These are phyloP conservation scores for Podaxis pistillaris DNA, from an alignment of 768 basidiomycete species.

Conservation along the genomic window DNA sequence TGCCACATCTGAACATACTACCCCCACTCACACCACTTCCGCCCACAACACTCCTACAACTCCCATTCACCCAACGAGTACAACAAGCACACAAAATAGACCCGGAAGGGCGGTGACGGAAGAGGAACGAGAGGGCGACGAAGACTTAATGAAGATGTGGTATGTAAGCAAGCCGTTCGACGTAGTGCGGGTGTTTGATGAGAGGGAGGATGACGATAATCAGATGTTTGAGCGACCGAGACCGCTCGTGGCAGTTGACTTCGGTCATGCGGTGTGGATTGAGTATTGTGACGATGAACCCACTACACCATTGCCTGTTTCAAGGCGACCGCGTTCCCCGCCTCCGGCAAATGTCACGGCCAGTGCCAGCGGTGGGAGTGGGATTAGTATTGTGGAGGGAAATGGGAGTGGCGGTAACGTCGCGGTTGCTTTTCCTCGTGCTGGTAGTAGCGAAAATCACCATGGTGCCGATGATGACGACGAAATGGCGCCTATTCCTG, in stretches of 20 bases:
- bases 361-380: neutral
- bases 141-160: constrained; percentile 66
- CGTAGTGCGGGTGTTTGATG: constrained; percentile 63
- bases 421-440: neutral
- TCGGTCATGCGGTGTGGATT: constrained; percentile 86
- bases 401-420: neutral
- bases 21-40: neutral
- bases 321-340: no score
- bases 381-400: neutral
- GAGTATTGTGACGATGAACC: constrained; percentile 46
- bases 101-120: constrained; percentile 2
- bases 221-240: constrained; percentile 47
- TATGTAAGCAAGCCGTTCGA: constrained; percentile 72
- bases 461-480: neutral
- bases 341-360: neutral
- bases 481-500: neutral
- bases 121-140: constrained; percentile 28
- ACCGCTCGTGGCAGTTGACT: constrained; percentile 80
- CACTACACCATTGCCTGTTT: no score
- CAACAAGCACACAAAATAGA: neutral
- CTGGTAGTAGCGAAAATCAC: neutral
- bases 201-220: constrained; percentile 36
- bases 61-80: neutral
- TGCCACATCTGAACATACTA: neutral
- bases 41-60: no score